phyloP scores from a whole-genome alignment of 257 asterid species.

The Solanum lycopersicoides region DNA sequence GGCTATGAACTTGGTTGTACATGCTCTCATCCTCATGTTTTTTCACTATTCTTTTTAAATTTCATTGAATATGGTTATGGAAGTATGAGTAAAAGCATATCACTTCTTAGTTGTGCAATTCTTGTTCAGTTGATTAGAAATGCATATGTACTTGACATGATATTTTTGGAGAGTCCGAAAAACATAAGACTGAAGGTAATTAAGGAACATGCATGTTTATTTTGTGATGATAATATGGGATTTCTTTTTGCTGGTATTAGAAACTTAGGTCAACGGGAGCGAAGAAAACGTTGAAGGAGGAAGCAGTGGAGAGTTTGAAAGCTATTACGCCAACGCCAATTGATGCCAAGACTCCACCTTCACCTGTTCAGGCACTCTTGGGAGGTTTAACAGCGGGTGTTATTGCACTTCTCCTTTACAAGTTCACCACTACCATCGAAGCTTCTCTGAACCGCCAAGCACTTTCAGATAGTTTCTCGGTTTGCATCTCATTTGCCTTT shows the following conservation, averaged over 20 bases:
- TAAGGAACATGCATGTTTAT: not conserved
- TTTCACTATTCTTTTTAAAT: not conserved
- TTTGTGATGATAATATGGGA: not conserved
- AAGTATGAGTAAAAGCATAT: not conserved
- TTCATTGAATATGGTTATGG: not conserved
- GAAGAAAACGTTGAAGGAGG: slow-evolving; percentile 56
- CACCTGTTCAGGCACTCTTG: slow-evolving; percentile 70
- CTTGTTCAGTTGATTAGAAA: not conserved
- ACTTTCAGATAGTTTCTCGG: slow-evolving; percentile 69
- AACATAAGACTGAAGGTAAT: not conserved
- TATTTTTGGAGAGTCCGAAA: not conserved
- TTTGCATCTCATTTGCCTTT: slow-evolving; percentile 13
- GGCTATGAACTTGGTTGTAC: not conserved
- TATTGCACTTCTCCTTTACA: slow-evolving; percentile 59
- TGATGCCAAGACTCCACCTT: slow-evolving; percentile 45
- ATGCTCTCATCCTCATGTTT: not conserved
- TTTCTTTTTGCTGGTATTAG: slow-evolving; percentile 23
- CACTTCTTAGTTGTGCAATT: not conserved
- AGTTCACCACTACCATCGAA: slow-evolving; percentile 73
- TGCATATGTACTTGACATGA: not conserved
- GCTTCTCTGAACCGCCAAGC: slow-evolving; percentile 62
- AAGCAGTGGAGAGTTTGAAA: slow-evolving; percentile 65
- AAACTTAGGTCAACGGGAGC: slow-evolving; percentile 66
- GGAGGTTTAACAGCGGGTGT: slow-evolving; percentile 80
- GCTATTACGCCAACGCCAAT: slow-evolving; percentile 42